Percentiles rank a stretch among this genome's conserved stretches.
Evolutionary conservation across 2,329 filamentous ascomycete genomes (phyloP).

Genomic region (Delphinella strobiligena): DNA sequence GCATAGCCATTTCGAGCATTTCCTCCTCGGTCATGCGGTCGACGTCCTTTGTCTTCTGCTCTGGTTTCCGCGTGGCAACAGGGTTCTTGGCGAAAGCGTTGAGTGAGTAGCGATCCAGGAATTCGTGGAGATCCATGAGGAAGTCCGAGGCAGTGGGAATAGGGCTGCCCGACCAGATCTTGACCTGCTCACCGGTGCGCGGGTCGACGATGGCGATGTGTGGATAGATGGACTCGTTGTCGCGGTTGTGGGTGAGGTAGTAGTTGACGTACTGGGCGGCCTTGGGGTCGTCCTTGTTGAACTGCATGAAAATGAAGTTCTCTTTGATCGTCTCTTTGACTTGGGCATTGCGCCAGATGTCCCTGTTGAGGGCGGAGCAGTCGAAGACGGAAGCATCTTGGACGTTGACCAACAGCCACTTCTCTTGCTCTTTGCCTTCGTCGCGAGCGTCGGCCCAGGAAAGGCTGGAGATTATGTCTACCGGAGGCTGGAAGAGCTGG

Average conservation of each 20-base stretch:
- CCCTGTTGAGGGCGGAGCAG: conserved; percentile 85
- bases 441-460: conserved; percentile 78
- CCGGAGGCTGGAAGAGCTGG: conserved; percentile 84
- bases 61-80: conserved; percentile 65
- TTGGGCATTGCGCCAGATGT: conserved; percentile 83
- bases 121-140: conserved; percentile 82
- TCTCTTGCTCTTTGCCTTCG: conserved; percentile 74
- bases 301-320: conserved; percentile 94
- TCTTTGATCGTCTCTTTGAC: conserved; percentile 73
- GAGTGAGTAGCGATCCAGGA: conserved; percentile 92
- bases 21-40: conserved; percentile 92
- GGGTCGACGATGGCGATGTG: conserved; percentile 95
- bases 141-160: conserved; percentile 70
- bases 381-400: conserved; percentile 90
- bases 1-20: conserved; percentile 87
- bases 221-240: conserved; percentile 81
- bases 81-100: conserved; percentile 85
- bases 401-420: conserved; percentile 92
- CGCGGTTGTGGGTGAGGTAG: conserved; percentile 61
- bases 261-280: conserved; percentile 77
- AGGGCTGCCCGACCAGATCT: conserved; percentile 81
- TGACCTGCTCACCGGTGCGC: conserved; percentile 91
- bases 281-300: conserved; percentile 70
- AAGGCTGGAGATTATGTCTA: conserved; percentile 70
- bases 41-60: conserved; percentile 54